Evolutionary conservation across 192 early-diverging fungal species (phyloP).

Genomic region (Haplosporangium gracile): DNA sequence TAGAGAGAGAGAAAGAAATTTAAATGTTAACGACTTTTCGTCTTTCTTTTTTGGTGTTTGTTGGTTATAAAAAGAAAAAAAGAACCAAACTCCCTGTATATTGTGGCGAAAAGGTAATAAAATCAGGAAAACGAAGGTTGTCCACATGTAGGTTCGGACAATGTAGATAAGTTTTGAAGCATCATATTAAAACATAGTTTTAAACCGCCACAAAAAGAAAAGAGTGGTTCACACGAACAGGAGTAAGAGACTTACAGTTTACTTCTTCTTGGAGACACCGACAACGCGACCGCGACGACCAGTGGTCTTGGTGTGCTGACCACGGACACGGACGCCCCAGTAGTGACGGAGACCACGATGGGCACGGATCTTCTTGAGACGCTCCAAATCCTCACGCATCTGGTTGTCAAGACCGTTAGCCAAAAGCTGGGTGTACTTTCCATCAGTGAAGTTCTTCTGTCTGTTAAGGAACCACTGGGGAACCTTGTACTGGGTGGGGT

Average conservation of each 20-base stretch:
- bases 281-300: constrained; percentile 96
- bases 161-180: constrained; percentile 74
- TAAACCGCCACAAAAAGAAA: constrained; percentile 86
- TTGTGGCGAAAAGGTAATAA: constrained; percentile 62
- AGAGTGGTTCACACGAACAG: constrained; percentile 75
- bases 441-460: constrained; percentile 98
- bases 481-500: constrained; percentile 99
- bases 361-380: constrained; percentile 99
- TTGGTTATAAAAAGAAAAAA: not conserved
- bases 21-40: not conserved
- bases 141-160: constrained; percentile 64
- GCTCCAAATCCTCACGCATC: constrained; percentile 99
- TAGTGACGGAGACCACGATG: constrained; percentile 99
- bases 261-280: constrained; percentile 99
- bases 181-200: constrained; percentile 81
- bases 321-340: constrained; percentile 98
- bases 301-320: constrained; percentile 99
- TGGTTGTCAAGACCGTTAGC: constrained; percentile 96
- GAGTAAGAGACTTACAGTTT: constrained; percentile 59
- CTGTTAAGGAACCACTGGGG: constrained; percentile 99
- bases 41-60: not conserved
- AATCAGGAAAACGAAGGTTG: constrained; percentile 57
- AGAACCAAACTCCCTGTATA: not conserved
- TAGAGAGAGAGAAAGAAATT: not conserved
- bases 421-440: constrained; percentile 95